Evolutionary conservation across 768 basidiomycete species (phyloP), one percentile per base, ranked within the genome.

Genomic region (Serendipita sp.): DNA sequence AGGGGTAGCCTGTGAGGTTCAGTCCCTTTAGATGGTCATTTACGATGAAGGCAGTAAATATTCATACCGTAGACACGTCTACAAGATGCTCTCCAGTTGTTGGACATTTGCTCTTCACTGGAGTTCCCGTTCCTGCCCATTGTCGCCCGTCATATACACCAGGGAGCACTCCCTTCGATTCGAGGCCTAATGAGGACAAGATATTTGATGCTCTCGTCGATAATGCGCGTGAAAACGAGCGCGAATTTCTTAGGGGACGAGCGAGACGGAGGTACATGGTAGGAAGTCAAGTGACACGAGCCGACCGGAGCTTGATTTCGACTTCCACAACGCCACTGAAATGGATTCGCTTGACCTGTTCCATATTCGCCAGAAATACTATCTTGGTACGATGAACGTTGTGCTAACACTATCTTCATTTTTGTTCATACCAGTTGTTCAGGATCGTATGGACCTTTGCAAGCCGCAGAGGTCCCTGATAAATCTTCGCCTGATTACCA

Each of bases 51-150:
- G 13, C 13, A 64, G 34, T 32, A 56, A 18, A 51, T 24, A n/a
- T 51, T 75, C 82, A 69, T 69, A 85, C 92, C 38, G 85, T 83
- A 64, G 77, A 81, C 53, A 95, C 83, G 64, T 80, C 79, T 44
- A 86, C 93, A 44, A 97, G 76, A 15, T 85, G 76, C 71, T 95
- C 92, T 2, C 92, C 92, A 15, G 92, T 95, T 7, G 90, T 83
- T 13, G 92, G 92, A 73, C 92, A 95, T 16, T 81, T 71, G 63
- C 87, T 89, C 68, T 81, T 76, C 16, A 88, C 70, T 3, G 88
- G 65, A 63, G 86, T 85, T 2, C 91, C 91, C 79, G 67, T 69
- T 24, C 90, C 91, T 65, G 79, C 76, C 91, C 91, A 93, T 69
- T 79, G 75, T 30, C 44, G 34, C 41, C 90, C 90, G 70, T 92